Base-by-base conservation (phyloP, 768 basidiomycete genomes). In the Leccinellum rugosiceps region DNA sequence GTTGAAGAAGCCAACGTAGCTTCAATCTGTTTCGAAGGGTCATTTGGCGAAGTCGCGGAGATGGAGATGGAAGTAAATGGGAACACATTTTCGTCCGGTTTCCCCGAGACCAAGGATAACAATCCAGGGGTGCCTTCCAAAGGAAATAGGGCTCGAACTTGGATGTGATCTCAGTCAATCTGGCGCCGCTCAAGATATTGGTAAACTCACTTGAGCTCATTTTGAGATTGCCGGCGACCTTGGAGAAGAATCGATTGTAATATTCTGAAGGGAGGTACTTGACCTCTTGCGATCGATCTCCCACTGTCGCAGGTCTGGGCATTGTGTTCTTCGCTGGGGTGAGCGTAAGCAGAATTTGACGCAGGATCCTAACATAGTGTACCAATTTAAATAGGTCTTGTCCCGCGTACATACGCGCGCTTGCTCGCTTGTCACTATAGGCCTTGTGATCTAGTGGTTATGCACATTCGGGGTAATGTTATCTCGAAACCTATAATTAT, bases 191-290 rank as follows among this genome's bases (percentile, higher is more conserved):
- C 32, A 38, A 43, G 15, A 53, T 15, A 34, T 51, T 41, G 38
- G 28, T 38, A 41, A 58, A 81, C 64, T 64, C 41, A 85, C 85
- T 85, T n/a, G 83, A 76, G 60, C 78, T 83, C 9, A 81, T 82
- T 64, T 77, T 80, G 44, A 83, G 77, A 62, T 76, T 75, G 63
- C 81, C 85, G 15, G 87, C 84, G 23, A 63, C 59, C 41, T 76
- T 69, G 3, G 88, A 87, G 21, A 89, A 72, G 65, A 86, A 88
- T 3, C 68, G 58, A 0, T 64, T 50, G 67, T 88, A 87, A 68
- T 75, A 84, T 15, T 75, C 76, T 23, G 77, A 67, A 14, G 86
- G 81, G 13, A 86, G 21, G 48, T 19, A 19, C 38, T 19, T n/a
- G 38, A 41, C n/a, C 9, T 41, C n/a, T n/a, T 41, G 17, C n/a